A percentile compares a stretch with the other conserved stretches of the same genome.
Evolutionary conservation across 163 green algal species (phyloP).

Genomic region (Chloroidium sp.): DNA sequence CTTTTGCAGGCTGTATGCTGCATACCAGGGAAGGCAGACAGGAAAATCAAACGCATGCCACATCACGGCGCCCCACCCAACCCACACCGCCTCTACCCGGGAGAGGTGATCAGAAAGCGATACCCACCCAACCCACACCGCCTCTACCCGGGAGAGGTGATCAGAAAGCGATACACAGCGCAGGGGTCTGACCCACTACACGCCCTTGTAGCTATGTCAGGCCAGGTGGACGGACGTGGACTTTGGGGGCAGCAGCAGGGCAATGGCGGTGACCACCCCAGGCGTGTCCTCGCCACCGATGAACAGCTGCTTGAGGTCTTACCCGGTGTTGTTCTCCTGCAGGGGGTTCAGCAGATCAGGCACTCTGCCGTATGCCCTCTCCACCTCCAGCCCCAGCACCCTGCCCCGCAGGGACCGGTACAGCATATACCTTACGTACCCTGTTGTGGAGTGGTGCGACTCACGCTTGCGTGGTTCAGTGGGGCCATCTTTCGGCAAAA

Average conservation of each 20-base stretch:
- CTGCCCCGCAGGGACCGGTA: slow-evolving; percentile 87
- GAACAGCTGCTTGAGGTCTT: slow-evolving; percentile 98
- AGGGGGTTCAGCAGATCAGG: slow-evolving; percentile 70
- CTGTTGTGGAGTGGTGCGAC: slow-evolving; percentile 19
- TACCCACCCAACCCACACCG: too few species aligned
- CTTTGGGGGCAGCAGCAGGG: slow-evolving; percentile 53
- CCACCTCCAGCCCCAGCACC: slow-evolving; percentile 64
- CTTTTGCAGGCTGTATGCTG: not conserved
- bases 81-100: too few species aligned
- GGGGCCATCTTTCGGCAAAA: not conserved
- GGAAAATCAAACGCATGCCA: not conserved
- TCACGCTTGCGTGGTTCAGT: not conserved
- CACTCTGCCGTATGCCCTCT: slow-evolving; percentile 70
- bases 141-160: too few species aligned
- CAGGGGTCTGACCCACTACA: not conserved
- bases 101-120: too few species aligned
- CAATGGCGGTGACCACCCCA: slow-evolving; percentile 72
- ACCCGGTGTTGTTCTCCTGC: slow-evolving; percentile 96
- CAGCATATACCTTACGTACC: slow-evolving; percentile 72
- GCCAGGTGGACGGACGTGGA: slow-evolving; percentile 53
- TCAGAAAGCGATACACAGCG: not conserved
- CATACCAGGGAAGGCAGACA: not conserved
- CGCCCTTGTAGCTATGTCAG: not conserved
- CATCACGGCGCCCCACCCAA: not conserved
- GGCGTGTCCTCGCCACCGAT: slow-evolving; percentile 93